These are phyloP conservation scores for Penicillium sp. DNA, from an alignment of 2,329 filamentous ascomycete genomes.

Conservation along the genomic window DNA sequence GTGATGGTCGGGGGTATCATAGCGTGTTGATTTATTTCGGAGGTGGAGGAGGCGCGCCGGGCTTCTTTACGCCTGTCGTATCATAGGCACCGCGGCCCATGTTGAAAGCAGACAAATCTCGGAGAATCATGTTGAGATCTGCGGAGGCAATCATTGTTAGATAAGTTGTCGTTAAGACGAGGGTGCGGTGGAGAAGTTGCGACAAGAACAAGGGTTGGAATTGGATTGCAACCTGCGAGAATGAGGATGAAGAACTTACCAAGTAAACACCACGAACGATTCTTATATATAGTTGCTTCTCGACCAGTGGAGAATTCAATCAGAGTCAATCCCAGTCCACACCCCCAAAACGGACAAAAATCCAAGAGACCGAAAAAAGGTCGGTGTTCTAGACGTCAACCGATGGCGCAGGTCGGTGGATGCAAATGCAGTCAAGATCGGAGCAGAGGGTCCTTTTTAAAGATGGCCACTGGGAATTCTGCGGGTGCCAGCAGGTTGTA, in stretches of 20 bases:
- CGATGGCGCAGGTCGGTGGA: constrained; percentile 28
- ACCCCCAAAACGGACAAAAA: constrained; percentile 19
- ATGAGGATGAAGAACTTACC: constrained; percentile 24
- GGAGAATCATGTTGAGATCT: constrained; percentile 44
- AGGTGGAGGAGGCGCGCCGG: constrained; percentile 47
- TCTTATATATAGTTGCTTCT: constrained; percentile 27
- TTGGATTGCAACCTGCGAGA: constrained; percentile 3
- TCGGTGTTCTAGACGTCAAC: constrained; percentile 28
- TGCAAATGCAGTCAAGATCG: constrained; percentile 40
- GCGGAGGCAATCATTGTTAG: constrained; percentile 35
- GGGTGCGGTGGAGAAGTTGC: constrained; percentile 2
- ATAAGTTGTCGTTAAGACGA: constrained; percentile 2
- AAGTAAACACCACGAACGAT: constrained; percentile 23
- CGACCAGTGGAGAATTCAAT: constrained; percentile 7
- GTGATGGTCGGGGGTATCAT: constrained; percentile 20
- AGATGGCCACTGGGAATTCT: constrained; percentile 29
- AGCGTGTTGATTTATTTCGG: constrained; percentile 33
- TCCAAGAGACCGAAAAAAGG: constrained; percentile 10
- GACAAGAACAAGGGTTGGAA: constrained; percentile 1
- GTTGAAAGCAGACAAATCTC: constrained; percentile 46
- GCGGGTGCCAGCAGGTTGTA: constrained; percentile 29
- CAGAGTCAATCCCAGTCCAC: constrained; percentile 26
- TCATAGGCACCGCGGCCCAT: constrained; percentile 56
- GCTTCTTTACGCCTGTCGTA: constrained; percentile 55
- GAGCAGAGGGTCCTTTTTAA: constrained; percentile 38